Percentiles rank a stretch among this genome's conserved stretches.
Conservation (phyloP, 331 rosid species). For the Arachis monticola region DNA sequence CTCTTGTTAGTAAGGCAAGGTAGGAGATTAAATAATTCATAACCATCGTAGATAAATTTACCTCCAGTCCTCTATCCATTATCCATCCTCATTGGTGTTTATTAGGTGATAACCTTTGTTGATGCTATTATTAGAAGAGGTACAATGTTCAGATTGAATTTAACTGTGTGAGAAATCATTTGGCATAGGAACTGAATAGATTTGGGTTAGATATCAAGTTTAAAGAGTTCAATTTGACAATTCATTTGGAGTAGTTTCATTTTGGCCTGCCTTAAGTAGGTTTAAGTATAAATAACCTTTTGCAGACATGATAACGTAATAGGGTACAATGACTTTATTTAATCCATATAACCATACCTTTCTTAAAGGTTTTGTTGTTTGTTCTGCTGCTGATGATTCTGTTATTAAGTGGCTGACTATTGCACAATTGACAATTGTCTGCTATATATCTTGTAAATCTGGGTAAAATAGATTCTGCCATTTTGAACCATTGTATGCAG, state of each 20-base stretch:
- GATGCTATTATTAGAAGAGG: background rate
- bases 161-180: background rate
- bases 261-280: background rate
- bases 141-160: slow-evolving; percentile 19
- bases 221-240: background rate
- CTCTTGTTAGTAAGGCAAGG: background rate
- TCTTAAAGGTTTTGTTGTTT: too few relatives aligned
- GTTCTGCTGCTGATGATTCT: background rate
- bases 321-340: too few relatives aligned
- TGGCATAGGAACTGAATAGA: background rate
- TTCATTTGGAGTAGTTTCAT: slow-evolving; percentile 27
- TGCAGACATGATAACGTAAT: too few relatives aligned
- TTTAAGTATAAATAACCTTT: too few relatives aligned
- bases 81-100: slow-evolving; percentile 10
- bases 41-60: slow-evolving; percentile 1
- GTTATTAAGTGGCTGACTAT: slow-evolving; percentile 38
- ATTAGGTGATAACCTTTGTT: slow-evolving; percentile 6
- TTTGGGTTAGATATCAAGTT: slow-evolving; percentile 14
- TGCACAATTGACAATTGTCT: slow-evolving; percentile 49
- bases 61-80: background rate
- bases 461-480: slow-evolving; percentile 41
- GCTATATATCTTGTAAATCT: slow-evolving; percentile 36
- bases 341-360: too few relatives aligned
- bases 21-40: slow-evolving; percentile 16
- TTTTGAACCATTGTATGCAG: slow-evolving; percentile 73